Evolutionary conservation across 2,329 filamentous ascomycete species (phyloP).

Genomic region (Epichloe sp.): DNA sequence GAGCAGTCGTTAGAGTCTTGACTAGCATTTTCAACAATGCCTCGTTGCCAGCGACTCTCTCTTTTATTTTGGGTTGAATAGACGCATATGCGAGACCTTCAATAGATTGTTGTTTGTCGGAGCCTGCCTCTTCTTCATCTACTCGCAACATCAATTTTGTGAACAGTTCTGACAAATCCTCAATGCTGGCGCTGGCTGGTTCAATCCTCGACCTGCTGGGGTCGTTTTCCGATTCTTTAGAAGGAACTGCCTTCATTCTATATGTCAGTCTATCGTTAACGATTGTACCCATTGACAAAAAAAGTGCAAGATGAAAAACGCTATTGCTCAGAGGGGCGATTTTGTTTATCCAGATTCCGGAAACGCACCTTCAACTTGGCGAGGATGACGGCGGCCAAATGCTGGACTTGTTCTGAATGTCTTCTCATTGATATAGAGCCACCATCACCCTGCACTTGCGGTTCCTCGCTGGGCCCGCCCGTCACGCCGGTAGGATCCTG

Average conservation of each 20-base stretch:
- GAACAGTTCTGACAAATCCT: constrained; percentile 52
- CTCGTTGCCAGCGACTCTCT: constrained; percentile 58
- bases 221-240: constrained; percentile 25
- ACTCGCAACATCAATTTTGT: constrained; percentile 51
- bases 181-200: constrained; percentile 45
- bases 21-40: constrained; percentile 59
- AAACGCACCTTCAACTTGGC: constrained; percentile 49
- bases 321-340: background rate
- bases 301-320: background rate
- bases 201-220: constrained; percentile 32
- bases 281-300: constrained; percentile 3
- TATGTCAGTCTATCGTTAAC: constrained; percentile 34
- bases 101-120: constrained; percentile 56
- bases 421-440: constrained; percentile 47
- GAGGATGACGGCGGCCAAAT: constrained; percentile 60
- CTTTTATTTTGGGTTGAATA: constrained; percentile 72
- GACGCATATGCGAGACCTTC: constrained; percentile 91
- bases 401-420: constrained; percentile 49
- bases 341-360: background rate
- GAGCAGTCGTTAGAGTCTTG: constrained; percentile 42
- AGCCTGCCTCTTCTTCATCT: constrained; percentile 34
- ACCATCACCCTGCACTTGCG: constrained; percentile 43
- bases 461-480: constrained; percentile 36
- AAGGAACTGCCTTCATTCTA: constrained; percentile 40
- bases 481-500: constrained; percentile 49